Conservation (phyloP, 805 yeast species). For the Allodekkera sacchari region DNA sequence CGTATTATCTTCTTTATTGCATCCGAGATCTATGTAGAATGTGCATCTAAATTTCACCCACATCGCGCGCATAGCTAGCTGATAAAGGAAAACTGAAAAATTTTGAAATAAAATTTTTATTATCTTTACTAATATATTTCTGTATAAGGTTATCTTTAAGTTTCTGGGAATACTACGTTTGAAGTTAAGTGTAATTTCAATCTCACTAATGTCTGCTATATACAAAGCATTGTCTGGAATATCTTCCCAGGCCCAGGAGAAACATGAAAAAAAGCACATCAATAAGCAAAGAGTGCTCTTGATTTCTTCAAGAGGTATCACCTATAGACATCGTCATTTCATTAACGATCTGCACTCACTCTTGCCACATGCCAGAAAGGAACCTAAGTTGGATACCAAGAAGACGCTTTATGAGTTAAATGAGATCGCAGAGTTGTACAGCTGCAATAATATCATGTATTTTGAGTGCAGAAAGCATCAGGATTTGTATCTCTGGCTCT, state of each 20-base stretch:
- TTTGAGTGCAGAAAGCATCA: conserved; percentile 95
- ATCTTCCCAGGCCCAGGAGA: conserved; percentile 19
- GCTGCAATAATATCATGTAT: conserved; percentile 90
- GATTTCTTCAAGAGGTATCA: conserved; percentile 91
- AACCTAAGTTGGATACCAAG: conserved; percentile 91
- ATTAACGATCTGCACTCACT: conserved; percentile 70
- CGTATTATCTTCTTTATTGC: not conserved
- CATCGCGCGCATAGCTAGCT: not conserved
- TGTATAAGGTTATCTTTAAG: not conserved
- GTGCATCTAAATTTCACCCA: not conserved
- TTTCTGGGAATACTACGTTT: not conserved
- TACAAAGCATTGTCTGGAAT: conserved; percentile 46
- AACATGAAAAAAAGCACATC: conserved; percentile 45
- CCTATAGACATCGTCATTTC: conserved; percentile 91
- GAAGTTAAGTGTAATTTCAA: not conserved
- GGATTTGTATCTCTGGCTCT: conserved; percentile 89
- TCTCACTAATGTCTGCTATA: conserved; percentile 52
- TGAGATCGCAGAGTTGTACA: conserved; percentile 93
- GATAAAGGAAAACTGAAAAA: not conserved
- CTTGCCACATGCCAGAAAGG: conserved; percentile 92
- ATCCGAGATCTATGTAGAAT: not conserved
- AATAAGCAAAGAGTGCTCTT: conserved; percentile 85
- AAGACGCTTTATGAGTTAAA: conserved; percentile 81
- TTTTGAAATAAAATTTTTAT: conserved; percentile 6
- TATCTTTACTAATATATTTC: not conserved